Evolutionary conservation across 2,329 filamentous ascomycete genomes (phyloP), one percentile per base, ranked within the genome.

Genomic region (Hypoxylon sp.): DNA sequence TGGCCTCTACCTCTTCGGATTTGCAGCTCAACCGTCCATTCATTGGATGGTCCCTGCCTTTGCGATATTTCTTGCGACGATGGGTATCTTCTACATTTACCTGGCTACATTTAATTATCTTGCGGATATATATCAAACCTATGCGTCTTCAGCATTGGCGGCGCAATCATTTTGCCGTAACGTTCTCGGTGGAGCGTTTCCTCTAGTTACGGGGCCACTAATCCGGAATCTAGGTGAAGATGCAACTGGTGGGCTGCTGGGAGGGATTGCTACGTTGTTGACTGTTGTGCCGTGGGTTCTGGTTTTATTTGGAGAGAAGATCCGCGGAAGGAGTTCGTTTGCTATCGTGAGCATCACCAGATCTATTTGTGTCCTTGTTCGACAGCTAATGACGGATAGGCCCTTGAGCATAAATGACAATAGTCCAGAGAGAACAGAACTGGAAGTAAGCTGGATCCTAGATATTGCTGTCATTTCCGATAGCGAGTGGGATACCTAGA

Each of bases 21-120:
- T 92, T 86, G 90, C 91, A 0, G 87, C 88, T 0, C 88, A 84
- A 63, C 78, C 85, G 0, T 83, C 82, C 0, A 84, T 90, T 1
- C 92, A 88, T 70, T 95, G 92, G 92, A 90, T 93, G 61, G 87
- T 88, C 0, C 92, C 93, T 0, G 81, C 89, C 0, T 80, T 95
- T 2, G 91, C 89, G 0, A 85, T 97, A 35, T 88, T 85, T 0
- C 87, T 94, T 65, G 90, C 93, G 0, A 95, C 92, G 0, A 92
- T 95, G 84, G 91, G 94, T 29, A 97, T 98, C 71, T 95, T 93
- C 78, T 91, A 89, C 44, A 89, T 98, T 37, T 97, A 97, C 76
- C 86, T 98, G 0, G 91, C 94, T 2, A 92, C 94, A 0, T 97
- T 98, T 82, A 98, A 98, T 78, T 98, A 97, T 74, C 85, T 98